Evolutionary conservation across 768 basidiomycete species (phyloP), one percentile per base, ranked within the genome.

Genomic region (Mycena latifolia): DNA sequence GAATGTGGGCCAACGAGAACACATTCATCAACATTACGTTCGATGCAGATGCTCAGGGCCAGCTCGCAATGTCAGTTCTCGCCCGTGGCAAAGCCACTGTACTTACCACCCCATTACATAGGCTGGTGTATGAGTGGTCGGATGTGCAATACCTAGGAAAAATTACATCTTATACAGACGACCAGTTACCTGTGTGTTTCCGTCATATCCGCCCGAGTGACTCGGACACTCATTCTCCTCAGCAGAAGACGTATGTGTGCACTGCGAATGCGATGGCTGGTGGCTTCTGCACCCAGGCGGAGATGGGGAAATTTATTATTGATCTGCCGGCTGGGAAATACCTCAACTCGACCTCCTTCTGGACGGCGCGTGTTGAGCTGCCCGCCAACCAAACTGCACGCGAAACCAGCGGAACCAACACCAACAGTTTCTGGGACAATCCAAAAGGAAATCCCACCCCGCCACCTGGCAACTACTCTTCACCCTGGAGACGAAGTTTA

Each of bases 221-320:
- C 15, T 10, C 24, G 52, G 24, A 50, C 47, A 31, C 61, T 68
- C 51, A 69, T 58, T 63, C 54, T 50, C 67, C 20, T 67, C 54
- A 84, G 80, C 88, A 98, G 95, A 94, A 92, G 81, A 93, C 92
- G 25, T 99, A 95, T 72, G 87, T 99, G 29, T 99, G 98, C 79
- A 99, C 97, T 2, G 87, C 93, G 2, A 89, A 84, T 63, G 92
- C 94, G 24, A 84, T 95, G 43, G 81, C 84, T 17, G 84, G 85
- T 2, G 90, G 92, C 1, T 86, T 92, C 55, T 99, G 98, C 72
- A 79, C 81, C 20, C 74, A 77, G 35, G 82, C 85, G 7, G 28
- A 67, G 68, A 86, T 98, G 22, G 98, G 98, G n/a, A 86, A 82
- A 64, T 99, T 99, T 81, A 98, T 99, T 70, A 82, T 96, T 60